Evolutionary conservation across 768 basidiomycete genomes (phyloP), one percentile per base, ranked within the genome.

Genomic region (Cystofilobasidium ferigula): DNA sequence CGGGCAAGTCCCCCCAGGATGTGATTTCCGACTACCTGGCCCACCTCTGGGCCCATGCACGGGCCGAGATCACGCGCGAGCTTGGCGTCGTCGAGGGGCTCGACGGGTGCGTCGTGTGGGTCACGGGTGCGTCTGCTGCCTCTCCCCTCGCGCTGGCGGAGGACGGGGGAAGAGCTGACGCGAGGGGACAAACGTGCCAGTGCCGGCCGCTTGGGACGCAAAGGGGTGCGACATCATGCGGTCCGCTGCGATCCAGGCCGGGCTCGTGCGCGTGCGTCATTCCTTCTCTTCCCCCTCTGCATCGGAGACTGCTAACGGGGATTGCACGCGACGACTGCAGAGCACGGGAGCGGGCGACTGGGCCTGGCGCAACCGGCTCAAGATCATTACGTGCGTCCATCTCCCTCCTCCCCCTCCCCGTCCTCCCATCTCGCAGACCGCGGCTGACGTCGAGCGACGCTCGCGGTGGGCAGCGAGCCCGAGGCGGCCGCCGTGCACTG

Each of bases 401-500:
- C 20, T 30, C 9, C n/a, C 20, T 35, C 40, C 36, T 1, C 24
- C 14, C n/a, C 34, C 45, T 10, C 35, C 35, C 24, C 10, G 4
- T 28, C 59, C n/a, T 28, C 18, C 58, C 7, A n/a, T n/a, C 5
- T 6, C 12, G 42, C 45, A 40, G 38, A 24, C 43, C 12, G 14
- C 40, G 3, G 30, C n/a, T n/a, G n/a, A n/a, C n/a, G 20, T 4
- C 32, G 22, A 13, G n/a, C 51, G n/a, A 26, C 30, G 7, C 16
- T 30, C 62, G 22, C 38, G n/a, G 64, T 60, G 26, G n/a, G 2
- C 70, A 84, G 82, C 26, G 83, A 84, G 69, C 82, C 83, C 34
- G 89, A 91, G 75, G 89, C 90, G 1, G 89, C 89, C n/a, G 90
- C 90, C 10, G 86, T 91, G 12, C 89, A 93, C 68, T 90, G 88